Evolutionary conservation across 352 stramenopile genomes (phyloP).

Genomic region (Peronospora farinosa): DNA sequence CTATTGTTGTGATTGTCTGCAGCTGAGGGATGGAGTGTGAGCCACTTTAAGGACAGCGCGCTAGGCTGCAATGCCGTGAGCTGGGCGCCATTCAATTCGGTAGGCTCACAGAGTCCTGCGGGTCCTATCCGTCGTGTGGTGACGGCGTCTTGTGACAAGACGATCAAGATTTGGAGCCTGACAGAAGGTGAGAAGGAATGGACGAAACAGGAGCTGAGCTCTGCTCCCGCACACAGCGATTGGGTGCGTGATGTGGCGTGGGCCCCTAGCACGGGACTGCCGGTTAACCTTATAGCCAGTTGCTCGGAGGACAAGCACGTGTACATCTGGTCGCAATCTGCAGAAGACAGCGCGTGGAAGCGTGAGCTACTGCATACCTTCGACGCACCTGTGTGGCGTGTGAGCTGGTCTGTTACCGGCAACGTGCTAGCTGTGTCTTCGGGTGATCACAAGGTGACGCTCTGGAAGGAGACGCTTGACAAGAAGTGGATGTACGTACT

Average conservation of each 20-base stretch:
- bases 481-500: conserved; percentile 91
- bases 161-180: conserved; percentile 93
- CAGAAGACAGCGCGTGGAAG: conserved; percentile 80
- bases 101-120: conserved; percentile 40
- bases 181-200: conserved; percentile 66
- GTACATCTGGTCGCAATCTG: conserved; percentile 94
- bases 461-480: conserved; percentile 98
- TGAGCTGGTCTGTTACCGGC: conserved; percentile 97
- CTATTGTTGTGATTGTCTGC: conserved; percentile 8
- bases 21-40: conserved; percentile 87
- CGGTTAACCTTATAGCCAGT: conserved; percentile 91
- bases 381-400: conserved; percentile 94
- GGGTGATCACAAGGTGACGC: conserved; percentile 94
- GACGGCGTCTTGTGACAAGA: conserved; percentile 96
- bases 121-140: conserved; percentile 79
- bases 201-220: conserved; percentile 72
- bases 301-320: conserved; percentile 87
- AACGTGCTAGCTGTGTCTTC: conserved; percentile 97
- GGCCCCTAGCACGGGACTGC: conserved; percentile 90
- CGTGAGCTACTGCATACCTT: conserved; percentile 91
- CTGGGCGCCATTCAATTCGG: conserved; percentile 90
- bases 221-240: conserved; percentile 86
- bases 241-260: conserved; percentile 97
- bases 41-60: conserved; percentile 91
- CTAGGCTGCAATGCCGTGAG: conserved; percentile 96